Evolutionary conservation across 148 eudicot genomes (phyloP).

Genomic region (Chenopodium suecicum): DNA sequence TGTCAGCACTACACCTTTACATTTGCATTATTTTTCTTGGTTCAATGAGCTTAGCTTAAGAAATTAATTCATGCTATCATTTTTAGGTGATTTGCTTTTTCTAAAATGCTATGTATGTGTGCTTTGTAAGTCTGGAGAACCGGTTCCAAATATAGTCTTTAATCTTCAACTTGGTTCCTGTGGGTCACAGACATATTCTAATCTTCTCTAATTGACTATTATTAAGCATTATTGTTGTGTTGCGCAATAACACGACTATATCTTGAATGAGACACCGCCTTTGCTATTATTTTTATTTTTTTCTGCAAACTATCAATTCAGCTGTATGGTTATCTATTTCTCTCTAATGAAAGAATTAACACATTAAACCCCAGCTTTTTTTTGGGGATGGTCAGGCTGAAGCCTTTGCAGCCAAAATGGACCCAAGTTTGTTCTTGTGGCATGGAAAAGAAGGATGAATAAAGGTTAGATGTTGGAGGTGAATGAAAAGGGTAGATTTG

Average conservation of each 20-base stretch:
- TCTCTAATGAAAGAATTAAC: neutral
- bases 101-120: neutral
- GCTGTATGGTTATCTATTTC: neutral
- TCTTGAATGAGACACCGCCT: neutral
- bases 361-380: neutral
- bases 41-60: neutral
- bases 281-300: neutral
- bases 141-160: neutral
- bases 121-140: neutral
- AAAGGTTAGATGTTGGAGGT: neutral
- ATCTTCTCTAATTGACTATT: neutral
- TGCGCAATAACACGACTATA: neutral
- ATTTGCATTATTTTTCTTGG: neutral
- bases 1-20: neutral
- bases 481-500: neutral
- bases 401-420: neutral
- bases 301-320: neutral
- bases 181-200: neutral
- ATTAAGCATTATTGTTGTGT: neutral
- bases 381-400: neutral
- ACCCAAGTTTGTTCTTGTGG: neutral
- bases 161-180: neutral
- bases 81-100: neutral
- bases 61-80: neutral
- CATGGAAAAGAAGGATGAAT: neutral